Evolutionary conservation across 345 rosid genomes (phyloP).

Genomic region (Lepidium didymum): DNA sequence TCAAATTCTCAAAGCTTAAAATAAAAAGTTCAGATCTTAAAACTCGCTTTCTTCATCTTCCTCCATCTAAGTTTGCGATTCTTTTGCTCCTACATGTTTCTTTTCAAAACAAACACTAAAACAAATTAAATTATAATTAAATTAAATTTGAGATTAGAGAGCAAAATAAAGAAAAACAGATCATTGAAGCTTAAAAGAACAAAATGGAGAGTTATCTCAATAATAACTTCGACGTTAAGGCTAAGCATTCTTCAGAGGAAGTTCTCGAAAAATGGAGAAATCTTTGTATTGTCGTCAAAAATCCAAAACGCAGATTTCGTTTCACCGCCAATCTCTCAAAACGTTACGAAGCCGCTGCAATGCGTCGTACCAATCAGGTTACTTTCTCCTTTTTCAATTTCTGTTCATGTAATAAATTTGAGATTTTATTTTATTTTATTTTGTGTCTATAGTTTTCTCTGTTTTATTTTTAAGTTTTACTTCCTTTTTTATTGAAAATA

Average conservation of each 20-base stretch:
- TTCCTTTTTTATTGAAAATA: not conserved
- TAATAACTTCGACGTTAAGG: constrained; percentile 52
- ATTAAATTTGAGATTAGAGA: not conserved
- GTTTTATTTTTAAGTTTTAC: not conserved
- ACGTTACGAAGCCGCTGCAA: constrained; percentile 76
- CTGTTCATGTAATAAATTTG: not conserved
- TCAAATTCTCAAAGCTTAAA: constrained; percentile 20
- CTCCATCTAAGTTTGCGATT: constrained; percentile 19
- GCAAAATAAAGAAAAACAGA: not conserved
- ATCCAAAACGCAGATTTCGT: constrained; percentile 79
- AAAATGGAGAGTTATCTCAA: constrained; percentile 60
- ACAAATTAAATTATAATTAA: not conserved
- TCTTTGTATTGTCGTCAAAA: constrained; percentile 67
- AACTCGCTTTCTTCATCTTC: constrained; percentile 14
- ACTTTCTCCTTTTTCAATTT: constrained; percentile 11
- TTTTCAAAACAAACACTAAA: not conserved
- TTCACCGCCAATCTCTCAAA: constrained; percentile 83
- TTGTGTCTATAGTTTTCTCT: not conserved
- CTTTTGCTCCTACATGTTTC: not conserved
- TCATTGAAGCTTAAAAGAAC: not conserved
- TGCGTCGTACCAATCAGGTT: constrained; percentile 85
- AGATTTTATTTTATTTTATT: not conserved
- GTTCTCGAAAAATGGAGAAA: constrained; percentile 63
- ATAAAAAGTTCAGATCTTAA: constrained; percentile 21
- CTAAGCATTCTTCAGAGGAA: constrained; percentile 64